Conservation (phyloP, 148 eudicot genomes). For the Amaranthus hypochondriacus region DNA sequence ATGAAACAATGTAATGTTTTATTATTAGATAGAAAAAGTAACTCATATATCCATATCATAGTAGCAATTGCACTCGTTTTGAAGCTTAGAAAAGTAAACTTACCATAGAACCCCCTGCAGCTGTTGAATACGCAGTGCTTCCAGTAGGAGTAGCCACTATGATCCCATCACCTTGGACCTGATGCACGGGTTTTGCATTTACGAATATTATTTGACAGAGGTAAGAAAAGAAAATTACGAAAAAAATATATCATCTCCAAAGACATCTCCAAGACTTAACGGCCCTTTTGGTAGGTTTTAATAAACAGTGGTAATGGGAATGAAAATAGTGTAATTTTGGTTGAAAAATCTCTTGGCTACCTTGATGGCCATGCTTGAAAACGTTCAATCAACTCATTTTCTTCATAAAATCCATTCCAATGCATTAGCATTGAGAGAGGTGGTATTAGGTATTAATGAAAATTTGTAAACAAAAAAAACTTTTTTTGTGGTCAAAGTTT, state of each 20-base stretch:
- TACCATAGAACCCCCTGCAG: slow-evolving; percentile 99
- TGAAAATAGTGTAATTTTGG: no score
- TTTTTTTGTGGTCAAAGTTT: no score
- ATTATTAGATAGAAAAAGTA: neutral
- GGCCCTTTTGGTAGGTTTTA: no score
- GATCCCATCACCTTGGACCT: slow-evolving; percentile 99
- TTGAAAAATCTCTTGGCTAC: no score
- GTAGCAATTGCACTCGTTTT: neutral
- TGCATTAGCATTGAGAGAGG: no score
- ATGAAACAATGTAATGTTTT: neutral
- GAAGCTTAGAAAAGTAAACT: slow-evolving; percentile 21
- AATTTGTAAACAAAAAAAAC: no score
- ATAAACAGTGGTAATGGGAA: no score
- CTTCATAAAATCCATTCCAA: no score
- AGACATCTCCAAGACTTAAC: neutral
- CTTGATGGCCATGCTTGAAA: no score
- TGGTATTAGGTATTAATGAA: no score
- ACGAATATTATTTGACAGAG: neutral
- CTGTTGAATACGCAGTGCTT: slow-evolving; percentile 96
- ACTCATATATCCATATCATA: neutral
- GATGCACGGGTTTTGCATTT: slow-evolving; percentile 5
- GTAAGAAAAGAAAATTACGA: neutral
- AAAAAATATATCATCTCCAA: neutral
- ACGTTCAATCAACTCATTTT: no score
- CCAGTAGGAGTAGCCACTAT: slow-evolving; percentile 99